Base-by-base conservation (phyloP, 192 early-diverging fungal species). In the Coemansia sp. region DNA sequence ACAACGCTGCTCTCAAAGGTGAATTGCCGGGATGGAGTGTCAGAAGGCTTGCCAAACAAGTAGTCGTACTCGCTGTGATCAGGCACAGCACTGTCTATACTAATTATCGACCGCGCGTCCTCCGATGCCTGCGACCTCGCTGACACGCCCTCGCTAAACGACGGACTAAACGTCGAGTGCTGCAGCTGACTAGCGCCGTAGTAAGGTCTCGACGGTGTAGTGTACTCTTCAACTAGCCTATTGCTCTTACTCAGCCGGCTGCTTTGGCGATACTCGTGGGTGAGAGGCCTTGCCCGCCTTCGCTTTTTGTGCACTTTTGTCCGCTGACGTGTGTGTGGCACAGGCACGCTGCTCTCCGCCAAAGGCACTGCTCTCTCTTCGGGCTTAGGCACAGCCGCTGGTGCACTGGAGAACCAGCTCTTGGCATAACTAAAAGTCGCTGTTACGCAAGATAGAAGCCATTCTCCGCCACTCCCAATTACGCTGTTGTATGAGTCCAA, bases 181-280 rank as follows among this genome's bases (percentile, higher is more conserved):
- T 33, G 28, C 26, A 31, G 31, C 13, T 38, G 37, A 38, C 20
- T 20, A 21, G 43, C 6, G 51, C 24, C 28, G 33, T 55, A 55
- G 28, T 55, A 33, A 13, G 28, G 40, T 43, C 26, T 23, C 37
- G 48, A 40, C 8, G 64, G 60, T 36, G 37, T 38, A 34, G 77
- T 80, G 31, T 80, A 80, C 31, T 75, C 69, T 7, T 60, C 61
- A 8, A 80, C 73, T 42, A 80, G 63, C 14, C 59, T 63, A 39
- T 14, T 65, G 45, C 59, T 80, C 38, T 69, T 63, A n/a, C 35
- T 63, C 28, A 13, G 55, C 13, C 65, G 35, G 48, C 21, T n/a
- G 20, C 58, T 36, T 3, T 38, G 58, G 10, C 37, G 35, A 37
- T 59, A 39, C 4, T 21, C 35, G 18, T 39, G 35, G 3, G 20